Conservation (phyloP, 208 protist genomes). For the Trypanosoma scelopori region DNA sequence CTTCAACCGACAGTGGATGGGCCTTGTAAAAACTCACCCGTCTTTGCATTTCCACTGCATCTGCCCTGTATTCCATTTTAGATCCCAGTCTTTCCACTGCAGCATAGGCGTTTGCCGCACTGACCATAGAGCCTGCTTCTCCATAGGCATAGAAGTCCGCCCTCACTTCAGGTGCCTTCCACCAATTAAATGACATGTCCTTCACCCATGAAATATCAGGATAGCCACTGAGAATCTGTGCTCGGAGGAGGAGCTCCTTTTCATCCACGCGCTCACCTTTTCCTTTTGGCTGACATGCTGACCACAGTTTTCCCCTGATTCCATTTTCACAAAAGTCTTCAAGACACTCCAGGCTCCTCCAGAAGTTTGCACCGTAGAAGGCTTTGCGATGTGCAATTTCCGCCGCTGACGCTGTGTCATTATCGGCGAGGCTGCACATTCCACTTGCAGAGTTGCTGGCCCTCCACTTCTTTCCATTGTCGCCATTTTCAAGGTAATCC, state of each 20-base stretch:
- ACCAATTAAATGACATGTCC: conserved; percentile 35
- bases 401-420: conserved; percentile 4
- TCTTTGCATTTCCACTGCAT: conserved; percentile 21
- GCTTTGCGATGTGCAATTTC: conserved; percentile 18
- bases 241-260: conserved; percentile 21
- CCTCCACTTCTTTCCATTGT: conserved; percentile 23
- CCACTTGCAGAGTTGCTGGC: conserved; percentile 25
- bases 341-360: conserved; percentile 15
- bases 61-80: conserved; percentile 25
- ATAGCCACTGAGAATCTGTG: conserved; percentile 24
- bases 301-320: conserved; percentile 28
- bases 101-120: conserved; percentile 21
- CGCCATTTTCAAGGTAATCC: conserved; percentile 28
- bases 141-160: conserved; percentile 33
- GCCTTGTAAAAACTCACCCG: conserved; percentile 25
- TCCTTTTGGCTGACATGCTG: conserved; percentile 6
- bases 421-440: conserved; percentile 4
- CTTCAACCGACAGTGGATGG: conserved; percentile 10
- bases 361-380: conserved; percentile 25
- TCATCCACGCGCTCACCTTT: conserved; percentile 23
- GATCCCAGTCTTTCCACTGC: conserved; percentile 26
- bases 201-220: conserved; percentile 19
- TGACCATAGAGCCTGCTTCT: conserved; percentile 23
- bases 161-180: conserved; percentile 33
- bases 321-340: conserved; percentile 25